Percentiles rank a stretch among this genome's conserved stretches.
These are phyloP conservation scores for Pleurotus citrinopileatus DNA, from an alignment of 768 basidiomycete species.

Conservation along the genomic window DNA sequence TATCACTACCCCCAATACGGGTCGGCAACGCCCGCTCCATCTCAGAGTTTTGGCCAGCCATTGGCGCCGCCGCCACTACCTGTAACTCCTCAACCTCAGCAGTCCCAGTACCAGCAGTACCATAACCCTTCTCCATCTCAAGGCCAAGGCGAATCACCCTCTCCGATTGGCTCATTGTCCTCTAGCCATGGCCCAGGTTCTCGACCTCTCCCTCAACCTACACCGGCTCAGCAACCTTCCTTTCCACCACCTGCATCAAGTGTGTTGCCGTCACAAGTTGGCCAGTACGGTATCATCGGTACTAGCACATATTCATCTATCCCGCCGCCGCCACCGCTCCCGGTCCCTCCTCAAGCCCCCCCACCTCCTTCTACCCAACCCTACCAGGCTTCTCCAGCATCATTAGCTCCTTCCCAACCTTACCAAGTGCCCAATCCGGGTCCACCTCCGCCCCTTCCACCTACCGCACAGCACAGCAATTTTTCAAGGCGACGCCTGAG, in stretches of 20 bases:
- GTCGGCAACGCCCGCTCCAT: conserved; percentile 30
- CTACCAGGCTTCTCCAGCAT: conserved; percentile 13
- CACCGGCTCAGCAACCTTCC: conserved; percentile 35
- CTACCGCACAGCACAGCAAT: conserved; percentile 17
- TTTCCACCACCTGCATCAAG: conserved; percentile 27
- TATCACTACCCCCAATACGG: conserved; percentile 34
- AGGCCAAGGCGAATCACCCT: conserved; percentile 28
- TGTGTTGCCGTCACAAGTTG: conserved; percentile 19
- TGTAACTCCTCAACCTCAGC: conserved; percentile 27
- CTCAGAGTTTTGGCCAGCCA: conserved; percentile 32
- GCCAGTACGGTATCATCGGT: conserved; percentile 25
- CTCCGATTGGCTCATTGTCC: conserved; percentile 25
- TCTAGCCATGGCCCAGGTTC: conserved; percentile 31
- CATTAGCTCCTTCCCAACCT: conserved; percentile 6
- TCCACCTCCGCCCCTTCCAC: conserved; percentile 31
- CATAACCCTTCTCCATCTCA: conserved; percentile 29
- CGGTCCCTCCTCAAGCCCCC: conserved; percentile 20
- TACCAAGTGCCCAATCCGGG: conserved; percentile 18
- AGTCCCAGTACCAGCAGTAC: conserved; percentile 17
- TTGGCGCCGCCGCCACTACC: conserved; percentile 20
- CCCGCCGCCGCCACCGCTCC: conserved; percentile 32
- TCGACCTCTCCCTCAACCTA: conserved; percentile 44
- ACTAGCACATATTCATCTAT: conserved; percentile 27
- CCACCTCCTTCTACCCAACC: conserved; percentile 23
- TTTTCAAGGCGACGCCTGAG: conserved; percentile 39